Conservation (phyloP, 129 eudicot species). For the sunflower (Helianthus annuus) region DNA sequence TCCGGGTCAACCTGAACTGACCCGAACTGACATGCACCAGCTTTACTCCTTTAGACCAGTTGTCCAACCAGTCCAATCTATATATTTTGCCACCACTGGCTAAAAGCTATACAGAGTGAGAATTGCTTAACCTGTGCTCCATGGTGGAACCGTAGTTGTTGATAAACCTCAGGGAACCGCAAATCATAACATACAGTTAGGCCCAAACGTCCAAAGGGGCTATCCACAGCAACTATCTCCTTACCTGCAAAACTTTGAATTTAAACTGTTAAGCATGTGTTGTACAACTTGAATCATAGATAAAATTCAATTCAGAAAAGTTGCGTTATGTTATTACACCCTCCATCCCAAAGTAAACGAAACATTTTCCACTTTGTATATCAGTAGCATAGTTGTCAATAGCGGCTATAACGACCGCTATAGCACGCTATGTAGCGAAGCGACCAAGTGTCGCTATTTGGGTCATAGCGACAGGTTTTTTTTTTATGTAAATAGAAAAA, state of each 20-base stretch:
- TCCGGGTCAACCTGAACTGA: not conserved
- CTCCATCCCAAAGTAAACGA: constrained; percentile 1
- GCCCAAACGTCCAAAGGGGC: constrained; percentile 91
- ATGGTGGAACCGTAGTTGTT: constrained; percentile 77
- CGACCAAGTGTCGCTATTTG: no score
- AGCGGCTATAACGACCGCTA: no score
- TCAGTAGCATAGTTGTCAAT: no score
- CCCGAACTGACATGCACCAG: not conserved
- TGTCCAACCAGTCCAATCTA: not conserved
- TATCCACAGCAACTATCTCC: constrained; percentile 74
- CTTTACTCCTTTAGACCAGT: not conserved
- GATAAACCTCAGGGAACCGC: constrained; percentile 91
- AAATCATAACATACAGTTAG: constrained; percentile 94
- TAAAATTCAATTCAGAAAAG: not conserved
- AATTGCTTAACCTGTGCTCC: constrained; percentile 61
- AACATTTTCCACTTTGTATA: not conserved
- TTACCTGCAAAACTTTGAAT: constrained; percentile 53
- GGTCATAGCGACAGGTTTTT: no score
- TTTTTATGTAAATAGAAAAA: no score
- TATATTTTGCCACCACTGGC: not conserved
- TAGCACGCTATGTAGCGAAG: no score
- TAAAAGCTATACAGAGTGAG: constrained; percentile 17
- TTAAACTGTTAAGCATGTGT: constrained; percentile 19
- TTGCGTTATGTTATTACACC: not conserved
- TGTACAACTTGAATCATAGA: not conserved